Evolutionary conservation across 2,329 filamentous ascomycete genomes (phyloP).

Genomic region (Colletotrichum sp.): DNA sequence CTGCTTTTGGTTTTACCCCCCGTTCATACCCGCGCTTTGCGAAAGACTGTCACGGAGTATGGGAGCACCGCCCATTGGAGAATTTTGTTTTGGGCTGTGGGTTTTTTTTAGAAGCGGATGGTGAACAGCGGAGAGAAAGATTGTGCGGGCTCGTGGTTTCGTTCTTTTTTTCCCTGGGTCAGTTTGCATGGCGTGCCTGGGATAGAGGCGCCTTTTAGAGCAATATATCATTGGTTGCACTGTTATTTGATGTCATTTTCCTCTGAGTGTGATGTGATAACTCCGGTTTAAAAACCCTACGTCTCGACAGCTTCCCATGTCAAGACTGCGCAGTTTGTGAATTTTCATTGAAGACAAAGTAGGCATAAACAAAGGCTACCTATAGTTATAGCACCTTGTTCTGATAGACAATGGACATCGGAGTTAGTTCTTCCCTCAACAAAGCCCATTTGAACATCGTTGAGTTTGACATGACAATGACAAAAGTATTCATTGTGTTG

Average conservation of each 20-base stretch:
- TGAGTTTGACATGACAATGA: not conserved
- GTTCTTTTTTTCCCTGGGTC: not conserved
- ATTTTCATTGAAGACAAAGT: not conserved
- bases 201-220: not conserved
- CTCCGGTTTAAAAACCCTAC: not conserved
- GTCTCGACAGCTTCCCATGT: not conserved
- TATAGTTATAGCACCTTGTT: not conserved
- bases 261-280: not conserved
- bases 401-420: not conserved
- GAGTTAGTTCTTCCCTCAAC: not conserved
- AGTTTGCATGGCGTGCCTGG: not conserved
- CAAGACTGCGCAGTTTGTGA: fast-evolving
- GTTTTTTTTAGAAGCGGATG: not conserved
- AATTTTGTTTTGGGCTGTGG: not conserved
- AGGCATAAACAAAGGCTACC: not conserved
- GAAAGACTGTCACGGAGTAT: not conserved
- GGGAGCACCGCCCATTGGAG: not conserved
- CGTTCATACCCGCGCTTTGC: not conserved
- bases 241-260: not conserved
- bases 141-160: not conserved
- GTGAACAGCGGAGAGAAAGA: not conserved
- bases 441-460: not conserved
- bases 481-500: not conserved
- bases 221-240: not conserved
- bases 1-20: not conserved